phyloP scores from a whole-genome alignment of 1,284 basidiomycete species.

The Sanghuangporus baumii region DNA sequence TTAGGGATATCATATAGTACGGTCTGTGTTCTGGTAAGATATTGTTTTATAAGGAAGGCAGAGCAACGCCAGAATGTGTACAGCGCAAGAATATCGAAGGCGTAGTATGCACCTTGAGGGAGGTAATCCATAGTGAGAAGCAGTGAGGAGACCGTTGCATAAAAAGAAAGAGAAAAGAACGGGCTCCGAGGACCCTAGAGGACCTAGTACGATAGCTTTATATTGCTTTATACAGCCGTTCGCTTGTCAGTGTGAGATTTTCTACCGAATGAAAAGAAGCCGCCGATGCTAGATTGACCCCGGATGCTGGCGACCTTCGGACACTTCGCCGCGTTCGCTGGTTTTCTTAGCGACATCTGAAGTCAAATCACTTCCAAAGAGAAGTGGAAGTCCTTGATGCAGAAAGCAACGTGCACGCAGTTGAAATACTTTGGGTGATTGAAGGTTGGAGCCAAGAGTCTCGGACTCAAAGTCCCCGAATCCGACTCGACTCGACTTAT shows the following conservation, averaged over 20 bases:
- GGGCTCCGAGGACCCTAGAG: no score
- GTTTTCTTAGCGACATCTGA: no score
- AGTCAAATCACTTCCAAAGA: no score
- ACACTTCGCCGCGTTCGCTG: background rate
- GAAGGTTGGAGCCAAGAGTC: background rate
- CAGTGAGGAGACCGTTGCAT: background rate
- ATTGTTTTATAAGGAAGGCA: background rate
- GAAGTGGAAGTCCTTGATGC: no score
- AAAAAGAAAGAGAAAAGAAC: no score
- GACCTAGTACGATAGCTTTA: no score
- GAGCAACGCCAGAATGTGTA: background rate
- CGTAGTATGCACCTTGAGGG: background rate
- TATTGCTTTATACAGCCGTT: no score
- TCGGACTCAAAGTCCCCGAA: no score
- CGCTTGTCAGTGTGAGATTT: background rate
- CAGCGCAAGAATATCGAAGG: background rate
- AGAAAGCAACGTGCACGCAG: no score
- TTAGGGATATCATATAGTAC: conserved; percentile 16
- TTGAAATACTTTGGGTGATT: background rate
- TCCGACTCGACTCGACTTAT: no score
- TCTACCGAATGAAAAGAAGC: background rate
- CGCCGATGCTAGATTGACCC: background rate
- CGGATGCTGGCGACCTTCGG: background rate
- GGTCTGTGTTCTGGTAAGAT: conserved; percentile 5
- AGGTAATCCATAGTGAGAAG: background rate